These are phyloP conservation scores for Verticillium dahliae DNA, from an alignment of 2,329 filamentous ascomycete genomes.

Conservation along the genomic window DNA sequence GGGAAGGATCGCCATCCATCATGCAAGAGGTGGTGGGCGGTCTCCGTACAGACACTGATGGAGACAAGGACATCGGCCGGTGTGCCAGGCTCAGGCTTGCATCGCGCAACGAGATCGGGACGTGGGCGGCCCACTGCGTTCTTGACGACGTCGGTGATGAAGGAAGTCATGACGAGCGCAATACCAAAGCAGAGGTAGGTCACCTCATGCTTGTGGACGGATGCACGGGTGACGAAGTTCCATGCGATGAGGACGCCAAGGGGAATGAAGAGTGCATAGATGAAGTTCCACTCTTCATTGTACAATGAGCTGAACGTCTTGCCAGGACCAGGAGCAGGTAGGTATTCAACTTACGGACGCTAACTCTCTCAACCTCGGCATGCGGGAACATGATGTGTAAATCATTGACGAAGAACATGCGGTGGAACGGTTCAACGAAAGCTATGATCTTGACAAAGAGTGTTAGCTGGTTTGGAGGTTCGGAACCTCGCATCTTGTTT, in stretches of 20 bases:
- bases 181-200: constrained; percentile 76
- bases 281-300: constrained; percentile 56
- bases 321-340: neutral
- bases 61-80: constrained; percentile 48
- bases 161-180: constrained; percentile 66
- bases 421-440: constrained; percentile 79
- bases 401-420: constrained; percentile 88
- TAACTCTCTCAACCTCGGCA: constrained; percentile 75
- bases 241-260: constrained; percentile 59
- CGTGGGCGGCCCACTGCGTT: constrained; percentile 74
- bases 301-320: constrained; percentile 17
- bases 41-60: constrained; percentile 67
- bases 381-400: constrained; percentile 80
- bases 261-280: constrained; percentile 72
- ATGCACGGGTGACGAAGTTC: constrained; percentile 55
- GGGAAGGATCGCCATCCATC: constrained; percentile 84
- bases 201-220: constrained; percentile 75
- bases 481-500: neutral
- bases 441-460: constrained; percentile 48
- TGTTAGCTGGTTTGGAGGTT: neutral
- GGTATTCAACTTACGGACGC: constrained; percentile 54
- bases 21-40: constrained; percentile 61
- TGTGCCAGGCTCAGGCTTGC: constrained; percentile 56
- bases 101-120: constrained; percentile 63
- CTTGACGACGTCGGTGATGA: constrained; percentile 88